Evolutionary conservation across 225 moss, liverwort and hornwort species (phyloP).

Genomic region (Pseudoscleropodium purum): DNA sequence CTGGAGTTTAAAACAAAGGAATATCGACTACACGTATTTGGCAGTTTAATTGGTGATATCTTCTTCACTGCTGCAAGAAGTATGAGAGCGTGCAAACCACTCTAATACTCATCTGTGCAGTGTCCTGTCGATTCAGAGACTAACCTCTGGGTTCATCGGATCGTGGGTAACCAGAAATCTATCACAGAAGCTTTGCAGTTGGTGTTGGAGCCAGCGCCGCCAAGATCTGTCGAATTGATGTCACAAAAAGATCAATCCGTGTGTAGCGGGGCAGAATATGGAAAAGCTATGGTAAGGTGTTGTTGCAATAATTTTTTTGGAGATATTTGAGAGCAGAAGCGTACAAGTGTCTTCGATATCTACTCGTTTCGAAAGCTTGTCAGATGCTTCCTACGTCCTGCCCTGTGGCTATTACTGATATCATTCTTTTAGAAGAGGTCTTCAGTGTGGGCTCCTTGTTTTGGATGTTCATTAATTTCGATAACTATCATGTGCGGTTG

Average conservation of each 20-base stretch:
- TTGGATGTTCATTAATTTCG: not conserved
- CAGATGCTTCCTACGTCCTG: not conserved
- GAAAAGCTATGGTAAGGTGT: constrained; percentile 70
- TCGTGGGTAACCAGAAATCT: constrained; percentile 28
- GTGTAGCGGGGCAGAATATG: constrained; percentile 20
- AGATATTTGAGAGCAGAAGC: not conserved
- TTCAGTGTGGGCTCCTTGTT: not conserved
- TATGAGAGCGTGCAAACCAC: not conserved
- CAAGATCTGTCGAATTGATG: not conserved
- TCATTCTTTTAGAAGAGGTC: not conserved
- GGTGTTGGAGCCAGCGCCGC: constrained; percentile 54
- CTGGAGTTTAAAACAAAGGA: not conserved
- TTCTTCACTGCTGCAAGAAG: not conserved
- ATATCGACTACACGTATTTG: not conserved
- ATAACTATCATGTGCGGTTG: not conserved
- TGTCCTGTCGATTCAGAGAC: not conserved
- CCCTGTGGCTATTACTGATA: not conserved
- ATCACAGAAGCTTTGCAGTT: constrained; percentile 43
- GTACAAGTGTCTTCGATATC: not conserved
- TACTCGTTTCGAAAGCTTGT: not conserved
- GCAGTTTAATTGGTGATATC: not conserved
- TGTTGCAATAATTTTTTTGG: not conserved
- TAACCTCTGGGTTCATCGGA: not conserved
- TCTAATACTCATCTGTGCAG: not conserved
- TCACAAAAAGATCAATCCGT: constrained; percentile 7